Base-by-base conservation (phyloP, 1,139 yeast species). In the Oligophagozyma castellii region DNA sequence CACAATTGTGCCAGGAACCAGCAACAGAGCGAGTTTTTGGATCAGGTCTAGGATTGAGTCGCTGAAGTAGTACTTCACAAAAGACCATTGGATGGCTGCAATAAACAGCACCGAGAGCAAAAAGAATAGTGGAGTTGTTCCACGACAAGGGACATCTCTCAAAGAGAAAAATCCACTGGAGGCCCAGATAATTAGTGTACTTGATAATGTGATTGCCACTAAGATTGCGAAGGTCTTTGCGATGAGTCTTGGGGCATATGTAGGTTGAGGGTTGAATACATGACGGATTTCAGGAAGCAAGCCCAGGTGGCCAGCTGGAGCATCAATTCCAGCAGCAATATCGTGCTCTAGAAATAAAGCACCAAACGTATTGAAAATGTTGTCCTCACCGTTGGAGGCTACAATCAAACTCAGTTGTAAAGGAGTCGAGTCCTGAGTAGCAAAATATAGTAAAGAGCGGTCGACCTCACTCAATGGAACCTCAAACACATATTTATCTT, bases 41-140 rank as follows among this genome's bases (percentile, higher is more conserved):
- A 84, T 51, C 1, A 93, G 73, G 14, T 69, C 63, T 53, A 86
- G 84, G 30, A 86, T 80, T 14, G 81, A 63, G 23, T 70, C 61
- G 18, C 81, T 78, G 40, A 72, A 52, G 56, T 72, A 86, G 58
- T 86, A 86, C 37, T 63, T 65, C 39, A 67, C 54, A 44, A 84
- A 80, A 14, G 69, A 61, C 26, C 56, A 52, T 56, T 84, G 95
- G 40, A 72, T 64, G 4, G 70, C 72, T 12, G 66, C 48, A 27
- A 84, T 50, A 3, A 74, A 56, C 2, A 53, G 53, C 29, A 80
- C 3, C 27, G 14, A n/a, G n/a, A n/a, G n/a, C n/a, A n/a, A n/a
- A n/a, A n/a, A n/a, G n/a, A n/a, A n/a, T n/a, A n/a, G n/a, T n/a
- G n/a, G n/a, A n/a, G n/a, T n/a, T n/a, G n/a, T n/a, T n/a, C n/a